A percentile compares a stretch with the other conserved stretches of the same genome.
phyloP scores from a whole-genome alignment of 108 stramenopile species.

The Aurantiochytrium sp. region DNA sequence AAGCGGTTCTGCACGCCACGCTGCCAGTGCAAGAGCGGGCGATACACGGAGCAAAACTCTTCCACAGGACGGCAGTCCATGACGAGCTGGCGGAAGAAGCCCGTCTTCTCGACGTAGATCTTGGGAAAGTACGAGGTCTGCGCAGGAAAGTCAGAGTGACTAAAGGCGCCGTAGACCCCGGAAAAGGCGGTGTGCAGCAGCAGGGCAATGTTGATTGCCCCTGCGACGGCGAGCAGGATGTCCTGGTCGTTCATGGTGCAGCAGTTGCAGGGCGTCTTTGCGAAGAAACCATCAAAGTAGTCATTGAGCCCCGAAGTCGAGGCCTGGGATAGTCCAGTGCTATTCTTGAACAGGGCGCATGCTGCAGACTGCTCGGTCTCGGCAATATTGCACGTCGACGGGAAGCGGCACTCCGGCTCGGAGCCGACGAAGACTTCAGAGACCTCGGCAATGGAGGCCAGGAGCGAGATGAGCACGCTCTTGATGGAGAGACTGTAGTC shows the following conservation, averaged over 20 bases:
- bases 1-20: neutral
- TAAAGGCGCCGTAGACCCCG: neutral
- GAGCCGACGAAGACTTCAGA: neutral
- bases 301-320: neutral
- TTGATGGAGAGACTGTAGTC: neutral
- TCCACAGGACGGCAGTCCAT: neutral
- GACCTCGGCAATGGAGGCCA: neutral
- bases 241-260: neutral
- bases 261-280: neutral
- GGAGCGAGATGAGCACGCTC: neutral
- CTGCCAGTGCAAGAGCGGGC: conserved; percentile 19
- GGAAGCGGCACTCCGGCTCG: neutral
- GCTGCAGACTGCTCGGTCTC: neutral
- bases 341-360: neutral
- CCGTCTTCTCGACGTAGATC: neutral
- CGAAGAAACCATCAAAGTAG: neutral
- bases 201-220: neutral
- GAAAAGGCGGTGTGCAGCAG: conserved; percentile 16
- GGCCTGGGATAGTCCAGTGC: too few relatives aligned
- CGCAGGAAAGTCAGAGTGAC: conserved; percentile 25
- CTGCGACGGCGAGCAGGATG: neutral
- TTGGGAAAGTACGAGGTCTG: neutral
- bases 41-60: conserved; percentile 24
- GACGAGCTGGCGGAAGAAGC: neutral
- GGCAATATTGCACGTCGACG: neutral